A percentile compares a stretch with the other conserved stretches of the same genome.
These are phyloP conservation scores for Cladorrhinum sp. DNA, from an alignment of 2,329 filamentous ascomycete species.

Conservation along the genomic window DNA sequence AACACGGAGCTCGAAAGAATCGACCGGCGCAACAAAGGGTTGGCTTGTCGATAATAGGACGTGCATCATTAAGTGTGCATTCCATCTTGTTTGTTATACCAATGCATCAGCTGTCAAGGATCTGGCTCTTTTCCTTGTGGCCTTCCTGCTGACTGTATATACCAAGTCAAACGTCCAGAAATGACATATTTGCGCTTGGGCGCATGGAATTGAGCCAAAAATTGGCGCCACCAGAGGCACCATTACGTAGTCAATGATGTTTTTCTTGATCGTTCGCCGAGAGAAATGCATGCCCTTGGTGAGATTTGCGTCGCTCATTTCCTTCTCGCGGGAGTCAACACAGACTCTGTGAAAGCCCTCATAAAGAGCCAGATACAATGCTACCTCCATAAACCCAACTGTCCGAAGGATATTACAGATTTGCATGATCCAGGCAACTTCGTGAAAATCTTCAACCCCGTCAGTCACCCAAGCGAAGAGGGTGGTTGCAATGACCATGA, in stretches of 20 bases:
- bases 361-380: conserved; percentile 63
- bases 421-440: conserved; percentile 57
- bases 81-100: conserved; percentile 35
- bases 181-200: conserved; percentile 66
- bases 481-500: conserved; percentile 61
- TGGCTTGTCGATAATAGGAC: conserved; percentile 6
- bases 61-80: not conserved
- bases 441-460: conserved; percentile 48
- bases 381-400: conserved; percentile 60
- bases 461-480: conserved; percentile 57
- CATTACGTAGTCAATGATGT: conserved; percentile 60
- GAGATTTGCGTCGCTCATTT: conserved; percentile 65
- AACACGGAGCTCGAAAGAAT: conserved; percentile 14
- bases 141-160: conserved; percentile 71
- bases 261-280: conserved; percentile 52
- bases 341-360: conserved; percentile 64
- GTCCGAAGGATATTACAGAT: conserved; percentile 60
- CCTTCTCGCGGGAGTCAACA: conserved; percentile 57
- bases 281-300: conserved; percentile 65
- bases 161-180: conserved; percentile 68
- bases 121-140: conserved; percentile 50
- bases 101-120: conserved; percentile 43
- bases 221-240: conserved; percentile 66
- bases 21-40: conserved; percentile 5
- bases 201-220: conserved; percentile 64